A percentile compares a stretch with the other conserved stretches of the same genome.
phyloP scores from a whole-genome alignment of 805 yeast genomes.

The Saturnispora ahearnii region DNA sequence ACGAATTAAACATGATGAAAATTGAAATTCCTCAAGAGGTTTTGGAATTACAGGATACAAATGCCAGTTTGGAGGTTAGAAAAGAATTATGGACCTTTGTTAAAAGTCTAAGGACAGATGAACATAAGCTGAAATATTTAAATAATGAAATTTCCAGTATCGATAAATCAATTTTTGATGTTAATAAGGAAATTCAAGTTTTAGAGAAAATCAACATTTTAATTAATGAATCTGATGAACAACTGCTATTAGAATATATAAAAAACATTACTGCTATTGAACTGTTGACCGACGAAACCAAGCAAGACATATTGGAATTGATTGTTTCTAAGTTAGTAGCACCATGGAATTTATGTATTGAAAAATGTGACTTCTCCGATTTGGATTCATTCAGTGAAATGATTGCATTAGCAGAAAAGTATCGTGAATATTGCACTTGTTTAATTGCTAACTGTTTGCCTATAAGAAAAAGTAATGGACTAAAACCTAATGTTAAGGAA shows the following conservation, averaged over 20 bases:
- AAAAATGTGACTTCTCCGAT: slow-evolving; percentile 32
- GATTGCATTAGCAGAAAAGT: slow-evolving; percentile 15
- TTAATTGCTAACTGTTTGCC: neutral
- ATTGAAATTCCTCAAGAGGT: slow-evolving; percentile 30
- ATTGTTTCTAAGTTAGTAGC: slow-evolving; percentile 20
- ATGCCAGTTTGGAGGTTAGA: slow-evolving; percentile 14
- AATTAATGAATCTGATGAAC: slow-evolving; percentile 1
- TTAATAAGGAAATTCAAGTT: neutral
- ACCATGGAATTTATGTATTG: slow-evolving; percentile 15
- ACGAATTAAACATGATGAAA: slow-evolving; percentile 28
- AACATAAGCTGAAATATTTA: slow-evolving; percentile 12
- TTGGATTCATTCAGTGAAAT: slow-evolving; percentile 24
- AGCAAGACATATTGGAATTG: slow-evolving; percentile 10
- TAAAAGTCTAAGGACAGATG: slow-evolving; percentile 6
- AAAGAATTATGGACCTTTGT: slow-evolving; percentile 14
- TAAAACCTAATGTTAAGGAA: neutral
- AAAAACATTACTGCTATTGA: neutral
- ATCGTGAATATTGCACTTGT: slow-evolving; percentile 8
- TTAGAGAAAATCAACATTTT: slow-evolving; percentile 8
- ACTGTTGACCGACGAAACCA: neutral
- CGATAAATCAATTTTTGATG: neutral
- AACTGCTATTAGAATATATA: slow-evolving; percentile 1
- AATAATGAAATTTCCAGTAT: slow-evolving; percentile 13
- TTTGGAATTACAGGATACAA: slow-evolving; percentile 19
- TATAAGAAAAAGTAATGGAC: neutral